A percentile compares a stretch with the other conserved stretches of the same genome.
These are phyloP conservation scores for Suhomyces terraborum DNA, from an alignment of 1,139 yeast genomes.

Conservation along the genomic window DNA sequence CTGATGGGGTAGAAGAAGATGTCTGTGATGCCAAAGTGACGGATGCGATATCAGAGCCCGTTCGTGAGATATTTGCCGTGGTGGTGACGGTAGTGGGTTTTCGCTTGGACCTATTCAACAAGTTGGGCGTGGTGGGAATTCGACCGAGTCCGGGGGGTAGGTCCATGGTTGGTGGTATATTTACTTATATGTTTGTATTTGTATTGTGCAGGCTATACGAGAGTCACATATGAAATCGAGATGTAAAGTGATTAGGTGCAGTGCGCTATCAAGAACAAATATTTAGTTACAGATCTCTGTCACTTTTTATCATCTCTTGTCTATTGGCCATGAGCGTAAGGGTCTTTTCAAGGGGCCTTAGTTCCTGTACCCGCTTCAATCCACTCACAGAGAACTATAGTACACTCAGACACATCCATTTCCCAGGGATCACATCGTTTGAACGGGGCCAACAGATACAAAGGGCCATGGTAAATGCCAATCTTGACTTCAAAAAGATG, in stretches of 20 bases:
- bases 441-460: constrained; percentile 64
- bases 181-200: not conserved
- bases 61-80: constrained; percentile 12
- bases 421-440: constrained; percentile 57
- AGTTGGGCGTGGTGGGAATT: constrained; percentile 8
- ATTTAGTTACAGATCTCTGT: too few relatives aligned
- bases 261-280: too few relatives aligned
- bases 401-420: constrained; percentile 62
- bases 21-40: constrained; percentile 1
- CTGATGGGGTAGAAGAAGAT: not conserved
- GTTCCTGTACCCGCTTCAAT: constrained; percentile 25
- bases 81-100: constrained; percentile 16
- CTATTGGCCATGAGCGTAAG: not conserved
- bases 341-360: not conserved
- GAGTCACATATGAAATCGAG: not conserved
- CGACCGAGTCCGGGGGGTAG: constrained; percentile 4
- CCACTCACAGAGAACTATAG: constrained; percentile 40
- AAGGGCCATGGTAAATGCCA: constrained; percentile 58
- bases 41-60: too few relatives aligned
- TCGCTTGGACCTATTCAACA: constrained; percentile 9
- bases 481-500: constrained; percentile 61
- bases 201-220: not conserved
- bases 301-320: not conserved
- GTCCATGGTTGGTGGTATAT: constrained; percentile 1
- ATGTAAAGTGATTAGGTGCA: too few relatives aligned